Evolutionary conservation across 371 early-diverging fungal genomes (phyloP).

Genomic region (Mucor lusitanicus): DNA sequence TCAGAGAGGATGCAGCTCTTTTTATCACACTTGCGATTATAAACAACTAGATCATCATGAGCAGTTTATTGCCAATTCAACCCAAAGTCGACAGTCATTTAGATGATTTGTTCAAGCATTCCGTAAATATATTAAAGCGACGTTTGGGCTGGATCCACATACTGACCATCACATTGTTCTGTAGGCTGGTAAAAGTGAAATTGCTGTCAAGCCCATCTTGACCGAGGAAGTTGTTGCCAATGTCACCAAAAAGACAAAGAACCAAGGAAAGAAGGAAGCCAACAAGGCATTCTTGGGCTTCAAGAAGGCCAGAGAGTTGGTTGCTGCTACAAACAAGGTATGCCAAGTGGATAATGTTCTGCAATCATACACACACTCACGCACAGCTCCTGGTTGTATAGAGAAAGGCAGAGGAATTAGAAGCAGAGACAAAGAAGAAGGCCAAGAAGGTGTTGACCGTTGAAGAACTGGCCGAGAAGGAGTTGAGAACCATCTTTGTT

Average conservation of each 20-base stretch:
- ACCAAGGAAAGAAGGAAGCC: slow-evolving; percentile 27
- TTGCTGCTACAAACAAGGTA: slow-evolving; percentile 32
- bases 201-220: slow-evolving; percentile 22
- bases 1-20: too few relatives aligned
- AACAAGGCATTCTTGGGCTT: slow-evolving; percentile 36
- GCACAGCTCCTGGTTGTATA: too few relatives aligned
- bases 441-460: slow-evolving; percentile 22
- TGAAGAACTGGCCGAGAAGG: slow-evolving; percentile 56
- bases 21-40: too few relatives aligned
- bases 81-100: slow-evolving; percentile 23
- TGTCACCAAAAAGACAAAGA: slow-evolving; percentile 26
- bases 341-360: too few relatives aligned
- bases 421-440: slow-evolving; percentile 27
- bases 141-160: not conserved
- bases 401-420: slow-evolving; percentile 23
- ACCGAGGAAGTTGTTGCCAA: slow-evolving; percentile 10
- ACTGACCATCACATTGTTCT: not conserved
- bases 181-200: slow-evolving; percentile 36
- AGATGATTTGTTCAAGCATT: slow-evolving; percentile 24
- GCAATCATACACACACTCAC: too few relatives aligned
- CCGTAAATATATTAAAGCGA: slow-evolving; percentile 9
- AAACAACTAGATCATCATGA: slow-evolving; percentile 6
- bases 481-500: slow-evolving; percentile 74
- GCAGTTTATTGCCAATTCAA: slow-evolving; percentile 16
- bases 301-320: slow-evolving; percentile 32